phyloP scores from a whole-genome alignment of 2,329 filamentous ascomycete species.

The Stachybotrys chartarum region DNA sequence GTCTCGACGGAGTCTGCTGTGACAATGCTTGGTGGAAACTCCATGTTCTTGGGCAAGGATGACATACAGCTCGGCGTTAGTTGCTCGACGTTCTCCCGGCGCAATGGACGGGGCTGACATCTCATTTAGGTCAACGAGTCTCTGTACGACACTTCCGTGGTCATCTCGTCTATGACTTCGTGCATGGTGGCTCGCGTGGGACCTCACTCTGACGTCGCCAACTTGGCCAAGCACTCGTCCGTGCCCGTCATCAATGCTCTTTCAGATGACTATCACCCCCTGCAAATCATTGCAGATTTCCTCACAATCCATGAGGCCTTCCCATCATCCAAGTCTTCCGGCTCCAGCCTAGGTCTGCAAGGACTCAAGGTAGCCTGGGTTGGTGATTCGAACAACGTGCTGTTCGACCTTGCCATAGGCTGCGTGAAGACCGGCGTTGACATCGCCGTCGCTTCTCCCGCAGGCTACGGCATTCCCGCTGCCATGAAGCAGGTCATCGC shows the following conservation, averaged over 20 bases:
- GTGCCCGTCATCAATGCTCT: conserved; percentile 84
- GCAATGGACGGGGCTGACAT: neutral
- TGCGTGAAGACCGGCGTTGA: conserved; percentile 83
- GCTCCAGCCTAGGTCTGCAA: conserved; percentile 56
- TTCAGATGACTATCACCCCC: conserved; percentile 84
- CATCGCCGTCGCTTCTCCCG: conserved; percentile 78
- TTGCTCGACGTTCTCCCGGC: neutral
- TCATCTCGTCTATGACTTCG: conserved; percentile 90
- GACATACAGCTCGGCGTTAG: conserved; percentile 89
- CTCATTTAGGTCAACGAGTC: conserved; percentile 72
- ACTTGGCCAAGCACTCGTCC: conserved; percentile 62
- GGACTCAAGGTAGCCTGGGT: conserved; percentile 93
- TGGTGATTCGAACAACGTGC: conserved; percentile 93
- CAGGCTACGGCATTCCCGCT: conserved; percentile 73
- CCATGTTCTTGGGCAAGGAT: conserved; percentile 93
- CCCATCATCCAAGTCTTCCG: conserved; percentile 34
- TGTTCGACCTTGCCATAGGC: conserved; percentile 86
- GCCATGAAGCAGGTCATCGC: conserved; percentile 68
- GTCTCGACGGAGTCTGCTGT: conserved; percentile 91
- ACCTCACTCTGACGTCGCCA: conserved; percentile 66
- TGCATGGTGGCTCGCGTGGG: conserved; percentile 76
- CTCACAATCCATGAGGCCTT: conserved; percentile 82
- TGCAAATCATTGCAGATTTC: conserved; percentile 92
- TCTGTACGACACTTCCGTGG: conserved; percentile 82
- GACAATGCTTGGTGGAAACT: conserved; percentile 79